Evolutionary conservation across 2,329 filamentous ascomycete genomes (phyloP).

Genomic region (Huntiella moniliformis): DNA sequence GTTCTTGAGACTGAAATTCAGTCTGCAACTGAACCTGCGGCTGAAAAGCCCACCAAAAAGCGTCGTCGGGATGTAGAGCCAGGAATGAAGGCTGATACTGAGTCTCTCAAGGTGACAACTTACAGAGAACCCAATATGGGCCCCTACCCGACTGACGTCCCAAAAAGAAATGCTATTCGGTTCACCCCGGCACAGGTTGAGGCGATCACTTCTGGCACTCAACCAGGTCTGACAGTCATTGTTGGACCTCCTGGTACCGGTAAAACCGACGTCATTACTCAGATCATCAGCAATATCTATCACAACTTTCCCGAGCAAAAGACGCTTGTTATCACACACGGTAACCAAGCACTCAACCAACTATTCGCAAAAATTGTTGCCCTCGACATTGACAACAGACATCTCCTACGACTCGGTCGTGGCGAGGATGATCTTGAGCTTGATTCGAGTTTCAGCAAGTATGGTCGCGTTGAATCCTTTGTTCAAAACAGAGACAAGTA

Average conservation of each 20-base stretch:
- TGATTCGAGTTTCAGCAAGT: conserved; percentile 77
- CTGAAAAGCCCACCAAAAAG: conserved; percentile 58
- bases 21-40: conserved; percentile 18
- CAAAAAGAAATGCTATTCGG: conserved; percentile 62
- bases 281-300: conserved; percentile 97
- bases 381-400: conserved; percentile 85
- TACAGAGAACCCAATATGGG: conserved; percentile 80
- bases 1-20: conserved; percentile 51
- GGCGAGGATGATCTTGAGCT: conserved; percentile 87
- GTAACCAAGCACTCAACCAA: conserved; percentile 94
- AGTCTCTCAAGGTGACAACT: conserved; percentile 64
- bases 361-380: conserved; percentile 96
- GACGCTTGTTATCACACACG: conserved; percentile 84
- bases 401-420: conserved; percentile 79
- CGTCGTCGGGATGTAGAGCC: conserved; percentile 62
- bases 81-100: conserved; percentile 38
- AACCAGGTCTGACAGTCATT: conserved; percentile 83
- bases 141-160: conserved; percentile 70
- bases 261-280: conserved; percentile 96
- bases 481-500: conserved; percentile 67
- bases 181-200: conserved; percentile 87
- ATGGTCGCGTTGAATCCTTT: conserved; percentile 87
- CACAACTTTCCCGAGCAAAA: conserved; percentile 91
- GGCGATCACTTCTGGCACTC: conserved; percentile 81
- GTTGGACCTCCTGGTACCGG: conserved; percentile 92